A percentile compares a stretch with the other conserved stretches of the same genome.
Conservation (phyloP, 176 grass and related monocot species). For the Thinopyrum elongatum region DNA sequence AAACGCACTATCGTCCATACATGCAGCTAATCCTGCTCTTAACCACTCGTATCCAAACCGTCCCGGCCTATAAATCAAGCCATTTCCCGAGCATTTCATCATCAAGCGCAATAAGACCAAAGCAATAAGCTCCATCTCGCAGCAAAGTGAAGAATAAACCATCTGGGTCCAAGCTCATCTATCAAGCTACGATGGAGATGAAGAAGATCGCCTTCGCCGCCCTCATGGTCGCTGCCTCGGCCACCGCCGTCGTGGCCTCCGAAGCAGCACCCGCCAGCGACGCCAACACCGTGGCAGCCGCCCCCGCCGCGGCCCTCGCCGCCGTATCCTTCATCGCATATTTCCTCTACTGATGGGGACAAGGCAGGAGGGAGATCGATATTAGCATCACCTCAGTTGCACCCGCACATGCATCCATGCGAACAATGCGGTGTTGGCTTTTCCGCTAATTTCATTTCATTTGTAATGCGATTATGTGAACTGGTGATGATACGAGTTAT, state of each 20-base stretch:
- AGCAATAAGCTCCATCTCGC: not conserved
- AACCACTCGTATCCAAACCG: not conserved
- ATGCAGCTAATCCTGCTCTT: not conserved
- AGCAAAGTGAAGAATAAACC: not conserved
- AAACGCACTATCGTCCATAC: not conserved
- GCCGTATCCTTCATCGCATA: constrained; percentile 1
- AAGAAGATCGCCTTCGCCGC: not conserved
- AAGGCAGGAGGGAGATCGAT: not conserved
- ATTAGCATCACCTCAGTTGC: constrained; percentile 8
- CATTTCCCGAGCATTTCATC: not conserved
- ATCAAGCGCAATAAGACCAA: not conserved
- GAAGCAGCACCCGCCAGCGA: not conserved
- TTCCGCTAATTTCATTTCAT: not conserved
- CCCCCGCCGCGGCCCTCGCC: not conserved
- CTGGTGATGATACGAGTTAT: not conserved
- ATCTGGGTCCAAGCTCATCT: not conserved
- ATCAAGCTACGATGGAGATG: not conserved
- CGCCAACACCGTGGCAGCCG: constrained; percentile 1
- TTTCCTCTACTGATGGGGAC: not conserved
- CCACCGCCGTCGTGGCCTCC: not conserved
- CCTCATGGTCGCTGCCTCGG: not conserved
- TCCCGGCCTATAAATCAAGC: not conserved
- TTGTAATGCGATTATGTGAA: not conserved
- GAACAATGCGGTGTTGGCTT: not conserved
- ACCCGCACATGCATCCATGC: not conserved